Percentiles rank a stretch among this genome's conserved stretches.
Conservation (phyloP, 495 filamentous ascomycete species). For the Bacidia rubella region DNA sequence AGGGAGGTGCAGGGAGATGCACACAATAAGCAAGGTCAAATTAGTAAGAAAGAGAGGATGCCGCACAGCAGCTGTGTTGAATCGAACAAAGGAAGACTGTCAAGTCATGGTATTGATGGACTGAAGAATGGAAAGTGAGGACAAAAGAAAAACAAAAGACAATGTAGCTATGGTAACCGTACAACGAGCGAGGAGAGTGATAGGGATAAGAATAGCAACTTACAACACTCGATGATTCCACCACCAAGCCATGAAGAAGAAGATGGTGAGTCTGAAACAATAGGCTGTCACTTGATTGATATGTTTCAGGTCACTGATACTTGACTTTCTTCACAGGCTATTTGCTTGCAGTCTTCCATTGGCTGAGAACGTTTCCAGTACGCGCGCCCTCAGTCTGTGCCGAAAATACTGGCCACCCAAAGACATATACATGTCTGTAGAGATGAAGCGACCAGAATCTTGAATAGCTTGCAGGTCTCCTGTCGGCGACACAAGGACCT, state of each 20-base stretch:
- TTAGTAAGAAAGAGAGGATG: conserved; percentile 9
- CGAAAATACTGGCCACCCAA: conserved; percentile 8
- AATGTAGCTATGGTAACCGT: conserved; percentile 13
- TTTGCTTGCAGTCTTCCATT: conserved; percentile 3
- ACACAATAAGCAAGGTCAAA: neutral
- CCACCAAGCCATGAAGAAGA: conserved; percentile 10
- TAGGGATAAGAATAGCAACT: conserved; percentile 16
- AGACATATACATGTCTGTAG: neutral
- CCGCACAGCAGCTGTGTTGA: conserved; percentile 8
- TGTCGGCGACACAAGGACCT: neutral
- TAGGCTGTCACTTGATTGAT: conserved; percentile 4
- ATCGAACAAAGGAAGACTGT: conserved; percentile 20
- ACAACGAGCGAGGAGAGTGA: conserved; percentile 8
- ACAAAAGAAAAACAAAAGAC: conserved; percentile 11
- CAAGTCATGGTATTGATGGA: conserved; percentile 13
- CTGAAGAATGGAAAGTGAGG: neutral
- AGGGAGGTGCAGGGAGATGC: neutral
- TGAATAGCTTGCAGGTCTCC: neutral
- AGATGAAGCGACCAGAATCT: neutral
- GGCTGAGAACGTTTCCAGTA: conserved; percentile 2
- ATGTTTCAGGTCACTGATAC: conserved; percentile 7
- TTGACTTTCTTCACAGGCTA: conserved; percentile 4
- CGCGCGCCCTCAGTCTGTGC: neutral
- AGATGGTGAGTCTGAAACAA: conserved; percentile 13
- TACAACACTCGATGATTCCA: conserved; percentile 4